A percentile compares a stretch with the other conserved stretches of the same genome.
These are phyloP conservation scores for Leccinum laetum DNA, from an alignment of 1,284 basidiomycete species.

Conservation along the genomic window DNA sequence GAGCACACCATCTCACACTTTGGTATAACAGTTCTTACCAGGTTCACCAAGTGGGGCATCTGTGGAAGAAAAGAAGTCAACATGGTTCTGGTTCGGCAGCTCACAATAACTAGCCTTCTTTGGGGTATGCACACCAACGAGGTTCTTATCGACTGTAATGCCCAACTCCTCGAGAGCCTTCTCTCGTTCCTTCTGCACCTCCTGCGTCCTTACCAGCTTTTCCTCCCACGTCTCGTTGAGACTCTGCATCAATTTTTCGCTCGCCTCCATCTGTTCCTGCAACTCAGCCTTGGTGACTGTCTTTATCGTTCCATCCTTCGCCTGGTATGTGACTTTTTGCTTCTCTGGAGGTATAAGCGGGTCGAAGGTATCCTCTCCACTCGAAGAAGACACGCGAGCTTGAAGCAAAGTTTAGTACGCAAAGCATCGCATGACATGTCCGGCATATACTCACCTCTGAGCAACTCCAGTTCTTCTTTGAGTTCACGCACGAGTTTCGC, in stretches of 20 bases:
- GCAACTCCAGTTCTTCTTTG: slow-evolving; percentile 95
- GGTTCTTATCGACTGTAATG: slow-evolving; percentile 96
- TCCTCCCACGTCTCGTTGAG: slow-evolving; percentile 99
- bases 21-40: slow-evolving; percentile 54
- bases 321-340: slow-evolving; percentile 95
- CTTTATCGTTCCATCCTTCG: slow-evolving; percentile 92
- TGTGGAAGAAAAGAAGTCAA: slow-evolving; percentile 32
- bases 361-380: slow-evolving; percentile 81
- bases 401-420: slow-evolving; percentile 10
- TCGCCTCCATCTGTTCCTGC: slow-evolving; percentile 95
- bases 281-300: slow-evolving; percentile 97
- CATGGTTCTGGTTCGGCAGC: slow-evolving; percentile 4
- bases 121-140: slow-evolving; percentile 98
- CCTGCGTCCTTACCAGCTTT: slow-evolving; percentile 91
- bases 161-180: slow-evolving; percentile 97
- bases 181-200: slow-evolving; percentile 96
- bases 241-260: slow-evolving; percentile 96
- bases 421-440: slow-evolving; percentile 1
- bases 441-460: slow-evolving; percentile 57
- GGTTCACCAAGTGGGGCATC: slow-evolving; percentile 95
- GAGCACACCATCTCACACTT: slow-evolving; percentile 16
- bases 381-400: slow-evolving; percentile 71
- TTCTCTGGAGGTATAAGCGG: slow-evolving; percentile 89
- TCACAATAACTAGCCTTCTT: slow-evolving; percentile 66
- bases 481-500: slow-evolving; percentile 98